Conservation (phyloP, 2,329 filamentous ascomycete genomes). For the Colletotrichum sp. region DNA sequence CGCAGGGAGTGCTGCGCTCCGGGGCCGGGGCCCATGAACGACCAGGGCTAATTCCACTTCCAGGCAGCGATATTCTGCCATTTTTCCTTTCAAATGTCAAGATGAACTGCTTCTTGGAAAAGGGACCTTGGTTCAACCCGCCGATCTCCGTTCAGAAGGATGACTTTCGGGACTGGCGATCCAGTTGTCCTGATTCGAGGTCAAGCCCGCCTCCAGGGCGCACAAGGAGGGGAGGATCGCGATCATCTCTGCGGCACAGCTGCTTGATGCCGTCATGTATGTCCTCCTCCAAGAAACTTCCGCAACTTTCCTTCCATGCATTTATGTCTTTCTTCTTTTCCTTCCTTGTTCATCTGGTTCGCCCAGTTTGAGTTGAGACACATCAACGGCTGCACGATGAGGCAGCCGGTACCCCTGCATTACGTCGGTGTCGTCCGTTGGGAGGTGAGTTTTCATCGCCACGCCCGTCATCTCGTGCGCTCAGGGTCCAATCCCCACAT, state of each 20-base stretch:
- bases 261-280: not conserved
- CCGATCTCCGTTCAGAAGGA: not conserved
- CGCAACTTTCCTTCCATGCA: not conserved
- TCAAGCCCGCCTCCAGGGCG: not conserved
- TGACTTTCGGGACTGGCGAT: not conserved
- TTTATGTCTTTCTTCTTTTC: not conserved
- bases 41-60: not conserved
- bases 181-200: not conserved
- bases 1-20: not conserved
- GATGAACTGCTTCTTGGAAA: not conserved
- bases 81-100: not conserved
- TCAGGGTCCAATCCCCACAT: not conserved
- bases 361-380: not conserved
- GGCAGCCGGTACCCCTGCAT: not conserved
- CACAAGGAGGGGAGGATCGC: not conserved
- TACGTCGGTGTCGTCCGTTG: not conserved
- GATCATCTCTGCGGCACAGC: not conserved
- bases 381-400: not conserved
- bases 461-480: not conserved
- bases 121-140: not conserved
- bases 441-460: not conserved
- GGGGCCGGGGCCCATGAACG: not conserved
- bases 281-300: not conserved
- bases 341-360: not conserved
- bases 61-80: not conserved